phyloP scores from a whole-genome alignment of 2,329 filamentous ascomycete species.

The Ceratocystis diversiconidia region DNA sequence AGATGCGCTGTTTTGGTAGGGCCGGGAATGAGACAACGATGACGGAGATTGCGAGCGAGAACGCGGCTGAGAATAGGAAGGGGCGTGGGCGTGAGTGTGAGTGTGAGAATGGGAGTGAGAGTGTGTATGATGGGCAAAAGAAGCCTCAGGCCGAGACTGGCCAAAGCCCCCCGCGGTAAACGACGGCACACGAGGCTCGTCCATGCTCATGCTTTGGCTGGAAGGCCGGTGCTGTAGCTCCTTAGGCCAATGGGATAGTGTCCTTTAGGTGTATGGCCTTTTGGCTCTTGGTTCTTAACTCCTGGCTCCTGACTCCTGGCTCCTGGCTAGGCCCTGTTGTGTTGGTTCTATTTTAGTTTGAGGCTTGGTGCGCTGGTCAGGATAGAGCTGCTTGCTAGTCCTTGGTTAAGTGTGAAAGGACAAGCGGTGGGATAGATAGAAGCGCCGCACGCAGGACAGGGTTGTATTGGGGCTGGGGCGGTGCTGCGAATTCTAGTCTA shows the following conservation, averaged over 20 bases:
- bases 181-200: slow-evolving; percentile 8
- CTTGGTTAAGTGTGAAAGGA: background rate
- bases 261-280: no score
- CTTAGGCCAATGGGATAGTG: no score
- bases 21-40: background rate
- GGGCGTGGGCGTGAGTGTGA: slow-evolving; percentile 19
- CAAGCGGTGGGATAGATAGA: background rate
- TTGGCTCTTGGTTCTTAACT: no score
- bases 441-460: background rate
- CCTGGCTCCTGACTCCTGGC: no score
- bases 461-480: background rate
- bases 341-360: slow-evolving; percentile 4
- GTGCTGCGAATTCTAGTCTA: no score
- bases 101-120: background rate
- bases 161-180: slow-evolving; percentile 2
- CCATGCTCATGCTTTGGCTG: background rate
- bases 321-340: background rate
- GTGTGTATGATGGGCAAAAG: slow-evolving; percentile 2
- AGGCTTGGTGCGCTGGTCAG: background rate
- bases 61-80: slow-evolving; percentile 38
- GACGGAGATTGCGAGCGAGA: slow-evolving; percentile 23
- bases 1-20: background rate
- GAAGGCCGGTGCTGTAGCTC: background rate
- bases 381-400: background rate
- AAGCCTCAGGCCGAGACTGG: slow-evolving; percentile 10